A percentile compares a stretch with the other conserved stretches of the same genome.
These are phyloP conservation scores for Alternaria sp. DNA, from an alignment of 2,329 filamentous ascomycete species.

Conservation along the genomic window DNA sequence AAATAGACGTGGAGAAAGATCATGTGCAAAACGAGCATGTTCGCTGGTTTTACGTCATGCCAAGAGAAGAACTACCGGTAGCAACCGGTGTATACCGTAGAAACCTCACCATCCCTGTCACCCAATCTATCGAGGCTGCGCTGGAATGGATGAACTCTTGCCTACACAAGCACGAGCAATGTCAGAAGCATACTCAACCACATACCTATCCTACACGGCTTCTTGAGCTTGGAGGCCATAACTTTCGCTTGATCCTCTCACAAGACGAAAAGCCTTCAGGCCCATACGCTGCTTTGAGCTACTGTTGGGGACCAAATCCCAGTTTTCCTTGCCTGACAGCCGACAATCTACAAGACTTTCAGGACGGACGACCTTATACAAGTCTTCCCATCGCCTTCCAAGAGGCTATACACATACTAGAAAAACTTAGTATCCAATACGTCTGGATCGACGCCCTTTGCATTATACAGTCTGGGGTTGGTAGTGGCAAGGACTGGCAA, in stretches of 20 bases:
- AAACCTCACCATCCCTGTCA: too few species aligned
- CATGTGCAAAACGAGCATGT: too few species aligned
- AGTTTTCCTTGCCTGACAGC: background rate
- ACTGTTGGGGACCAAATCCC: background rate
- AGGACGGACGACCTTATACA: too few species aligned
- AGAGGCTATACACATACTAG: background rate
- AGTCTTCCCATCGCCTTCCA: background rate
- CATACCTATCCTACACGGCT: background rate
- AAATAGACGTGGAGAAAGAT: too few species aligned
- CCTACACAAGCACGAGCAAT: background rate
- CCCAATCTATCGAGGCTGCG: too few species aligned
- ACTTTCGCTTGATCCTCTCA: background rate
- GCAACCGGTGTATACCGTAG: too few species aligned
- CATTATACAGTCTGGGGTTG: conserved; percentile 5
- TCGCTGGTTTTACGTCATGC: too few species aligned
- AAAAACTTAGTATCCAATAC: background rate
- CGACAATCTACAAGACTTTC: background rate
- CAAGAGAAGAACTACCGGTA: too few species aligned
- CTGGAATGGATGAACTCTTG: background rate
- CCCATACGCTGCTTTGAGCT: background rate
- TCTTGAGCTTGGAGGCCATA: background rate
- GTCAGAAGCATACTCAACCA: background rate
- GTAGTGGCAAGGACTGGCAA: background rate
- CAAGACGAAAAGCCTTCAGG: background rate
- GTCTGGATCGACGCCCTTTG: conserved; percentile 13